Base-by-base conservation (phyloP, 768 basidiomycete genomes). In the Collybia sp. region DNA sequence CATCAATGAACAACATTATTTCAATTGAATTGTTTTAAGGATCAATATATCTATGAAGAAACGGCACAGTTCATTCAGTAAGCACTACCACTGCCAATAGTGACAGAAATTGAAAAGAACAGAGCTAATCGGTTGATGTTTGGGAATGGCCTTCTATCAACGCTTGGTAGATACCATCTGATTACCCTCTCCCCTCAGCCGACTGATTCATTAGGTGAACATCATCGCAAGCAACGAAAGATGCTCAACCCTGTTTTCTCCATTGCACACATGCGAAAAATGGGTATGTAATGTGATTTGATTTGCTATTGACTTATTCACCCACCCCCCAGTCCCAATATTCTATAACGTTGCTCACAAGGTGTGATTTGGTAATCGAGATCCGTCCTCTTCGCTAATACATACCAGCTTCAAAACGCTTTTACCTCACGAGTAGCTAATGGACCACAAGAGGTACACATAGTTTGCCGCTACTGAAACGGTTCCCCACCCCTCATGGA, bases 231-330 rank as follows among this genome's bases (percentile, higher is more conserved):
- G 36, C 72, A 72, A 48, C 58, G 71, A 20, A 73, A 70, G 48
- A 64, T 73, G 55, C 53, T 75, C 13, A 73, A 68, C 43, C 73
- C 73, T 1, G 67, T 73, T 0, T 76, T 76, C 49, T 70, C 71
- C 1, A 57, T 58, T 13, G 52, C 55, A 0, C 68, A 73, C 48
- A 62, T 75, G 63, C 67, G 71, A 12, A 50, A 67, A 30, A 64
- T 69, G 65, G 51, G 25, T 25, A 8, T 8, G 25, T 25, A 25
- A 25, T 8, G 8, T 25, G 25, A 8, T 8, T 25, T 25, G 25
- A 4, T 25, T 8, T 8, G 8, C 3, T 25, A 25, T 8, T 8
- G 4, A 25, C 8, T 8, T 25, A 25, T 25, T 25, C 8, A 25
- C 17, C 35, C 17, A 3, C 1, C 50, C 5, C 19, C 32, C 18